Percentiles rank a stretch among this genome's conserved stretches.
phyloP scores from a whole-genome alignment of 148 eudicot genomes.

The Heliamphora exappendiculata region DNA sequence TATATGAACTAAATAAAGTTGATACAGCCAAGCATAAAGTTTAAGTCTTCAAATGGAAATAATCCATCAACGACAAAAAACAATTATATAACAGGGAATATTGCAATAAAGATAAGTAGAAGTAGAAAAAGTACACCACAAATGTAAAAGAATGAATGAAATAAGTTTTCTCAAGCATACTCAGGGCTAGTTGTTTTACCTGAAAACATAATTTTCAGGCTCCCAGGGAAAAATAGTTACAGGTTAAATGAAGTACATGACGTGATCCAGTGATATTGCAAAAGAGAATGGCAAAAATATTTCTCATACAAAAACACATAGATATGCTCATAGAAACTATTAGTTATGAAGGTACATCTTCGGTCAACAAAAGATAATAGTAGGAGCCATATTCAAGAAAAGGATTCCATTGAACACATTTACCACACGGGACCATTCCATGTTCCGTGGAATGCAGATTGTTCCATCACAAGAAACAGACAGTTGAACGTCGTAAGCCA shows the following conservation, averaged over 20 bases:
- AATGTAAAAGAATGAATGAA: neutral
- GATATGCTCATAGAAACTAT: neutral
- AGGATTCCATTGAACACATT: no score
- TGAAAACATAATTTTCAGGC: neutral
- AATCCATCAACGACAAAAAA: neutral
- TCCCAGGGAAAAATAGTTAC: neutral
- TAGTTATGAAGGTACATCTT: neutral
- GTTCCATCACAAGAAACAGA: no score
- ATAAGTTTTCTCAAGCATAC: conserved; percentile 6
- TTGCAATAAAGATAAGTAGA: neutral
- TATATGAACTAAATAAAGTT: conserved; percentile 14
- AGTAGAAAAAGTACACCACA: neutral
- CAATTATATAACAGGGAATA: neutral
- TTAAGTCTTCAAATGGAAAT: neutral
- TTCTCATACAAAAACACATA: neutral
- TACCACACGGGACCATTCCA: no score
- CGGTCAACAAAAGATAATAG: neutral
- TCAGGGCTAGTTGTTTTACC: neutral
- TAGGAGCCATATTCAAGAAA: neutral
- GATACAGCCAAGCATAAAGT: neutral
- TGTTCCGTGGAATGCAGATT: no score
- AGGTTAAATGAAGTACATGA: neutral
- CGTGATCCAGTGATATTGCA: neutral
- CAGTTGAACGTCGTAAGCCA: no score
- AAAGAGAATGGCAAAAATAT: neutral